A percentile compares a stretch with the other conserved stretches of the same genome.
These are phyloP conservation scores for Medicago ruthenica DNA, from an alignment of 306 rosid genomes.

Conservation along the genomic window DNA sequence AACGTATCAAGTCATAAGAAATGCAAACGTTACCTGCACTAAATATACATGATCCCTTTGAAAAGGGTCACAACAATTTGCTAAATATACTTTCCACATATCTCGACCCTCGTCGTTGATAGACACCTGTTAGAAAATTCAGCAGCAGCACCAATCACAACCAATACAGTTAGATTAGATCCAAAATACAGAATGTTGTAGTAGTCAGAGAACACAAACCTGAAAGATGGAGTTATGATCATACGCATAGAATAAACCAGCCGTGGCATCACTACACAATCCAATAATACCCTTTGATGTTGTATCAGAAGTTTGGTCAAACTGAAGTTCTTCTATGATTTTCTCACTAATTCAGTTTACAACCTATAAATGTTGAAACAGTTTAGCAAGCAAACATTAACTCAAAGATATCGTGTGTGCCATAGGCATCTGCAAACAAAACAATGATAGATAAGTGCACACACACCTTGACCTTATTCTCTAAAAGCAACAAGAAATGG, in stretches of 20 bases:
- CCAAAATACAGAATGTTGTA: slow-evolving; percentile 34
- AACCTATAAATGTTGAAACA: slow-evolving; percentile 58
- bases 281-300: slow-evolving; percentile 89
- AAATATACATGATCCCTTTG: slow-evolving; percentile 95
- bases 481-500: slow-evolving; percentile 91
- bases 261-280: slow-evolving; percentile 94
- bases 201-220: slow-evolving; percentile 58
- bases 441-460: slow-evolving; percentile 4
- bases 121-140: slow-evolving; percentile 73
- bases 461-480: slow-evolving; percentile 92
- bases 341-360: slow-evolving; percentile 95
- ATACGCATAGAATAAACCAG: slow-evolving; percentile 95
- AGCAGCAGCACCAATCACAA: slow-evolving; percentile 35
- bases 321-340: slow-evolving; percentile 94
- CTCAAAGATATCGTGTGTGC: slow-evolving; percentile 19
- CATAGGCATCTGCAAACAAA: slow-evolving; percentile 32
- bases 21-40: slow-evolving; percentile 66
- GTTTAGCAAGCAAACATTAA: slow-evolving; percentile 40
- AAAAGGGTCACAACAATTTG: slow-evolving; percentile 87
- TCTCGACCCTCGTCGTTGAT: slow-evolving; percentile 93
- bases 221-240: slow-evolving; percentile 94
- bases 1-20: slow-evolving; percentile 3
- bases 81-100: slow-evolving; percentile 98
- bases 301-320: slow-evolving; percentile 90
- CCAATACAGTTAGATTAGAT: slow-evolving; percentile 31